Conservation (phyloP, 306 rosid species). For the Morella rubra region DNA sequence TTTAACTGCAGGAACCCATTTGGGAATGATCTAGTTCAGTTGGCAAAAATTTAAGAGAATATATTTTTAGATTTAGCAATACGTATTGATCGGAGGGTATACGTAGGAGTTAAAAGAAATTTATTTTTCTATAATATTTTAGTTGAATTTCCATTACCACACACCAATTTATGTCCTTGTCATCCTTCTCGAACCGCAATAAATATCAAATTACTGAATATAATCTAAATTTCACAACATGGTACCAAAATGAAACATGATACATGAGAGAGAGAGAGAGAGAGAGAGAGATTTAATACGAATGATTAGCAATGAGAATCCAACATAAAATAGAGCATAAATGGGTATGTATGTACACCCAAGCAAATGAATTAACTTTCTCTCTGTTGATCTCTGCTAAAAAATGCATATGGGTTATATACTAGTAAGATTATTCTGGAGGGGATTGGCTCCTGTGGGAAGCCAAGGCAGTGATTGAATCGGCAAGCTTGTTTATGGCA, state of each 20-base stretch:
- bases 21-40: too few species aligned
- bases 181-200: too few species aligned
- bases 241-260: neutral
- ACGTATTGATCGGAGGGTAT: too few species aligned
- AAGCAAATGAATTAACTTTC: slow-evolving; percentile 2
- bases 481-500: slow-evolving; percentile 48
- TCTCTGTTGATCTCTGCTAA: neutral
- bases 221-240: too few species aligned
- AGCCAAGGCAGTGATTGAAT: slow-evolving; percentile 48
- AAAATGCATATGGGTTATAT: neutral
- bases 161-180: too few species aligned
- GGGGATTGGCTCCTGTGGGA: slow-evolving; percentile 28
- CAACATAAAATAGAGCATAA: neutral
- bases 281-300: neutral
- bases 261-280: neutral
- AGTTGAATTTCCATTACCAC: too few species aligned
- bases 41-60: too few species aligned
- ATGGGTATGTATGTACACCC: slow-evolving; percentile 9
- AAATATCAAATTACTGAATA: too few species aligned
- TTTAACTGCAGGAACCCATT: too few species aligned
- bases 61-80: too few species aligned
- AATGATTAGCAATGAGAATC: neutral
- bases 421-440: slow-evolving; percentile 18
- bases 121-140: too few species aligned
- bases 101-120: too few species aligned